These are phyloP conservation scores for Aurifilum marmelostoma DNA, from an alignment of 2,329 filamentous ascomycete genomes.

Conservation along the genomic window DNA sequence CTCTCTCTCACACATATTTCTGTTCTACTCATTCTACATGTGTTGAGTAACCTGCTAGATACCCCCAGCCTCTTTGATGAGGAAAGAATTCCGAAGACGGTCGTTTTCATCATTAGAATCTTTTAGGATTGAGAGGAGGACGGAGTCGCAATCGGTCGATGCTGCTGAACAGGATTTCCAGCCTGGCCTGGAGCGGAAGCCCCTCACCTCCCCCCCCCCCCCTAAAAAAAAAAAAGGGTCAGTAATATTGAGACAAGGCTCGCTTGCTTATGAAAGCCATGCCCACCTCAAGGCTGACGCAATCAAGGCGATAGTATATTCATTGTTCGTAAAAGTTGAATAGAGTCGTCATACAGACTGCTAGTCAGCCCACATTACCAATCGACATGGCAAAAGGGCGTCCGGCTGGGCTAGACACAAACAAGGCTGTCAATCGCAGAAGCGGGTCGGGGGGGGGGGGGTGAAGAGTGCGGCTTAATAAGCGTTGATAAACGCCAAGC, in stretches of 20 bases:
- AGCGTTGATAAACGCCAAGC: neutral
- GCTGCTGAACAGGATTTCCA: no score
- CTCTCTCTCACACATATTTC: neutral
- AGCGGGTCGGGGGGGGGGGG: no score
- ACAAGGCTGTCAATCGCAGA: neutral
- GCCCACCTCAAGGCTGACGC: neutral
- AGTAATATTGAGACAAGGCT: neutral
- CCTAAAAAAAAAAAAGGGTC: no score
- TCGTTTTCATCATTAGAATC: neutral
- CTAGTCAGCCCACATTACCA: neutral
- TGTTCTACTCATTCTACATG: slow-evolving; percentile 17
- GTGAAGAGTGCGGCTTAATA: neutral
- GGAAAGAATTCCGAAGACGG: slow-evolving; percentile 5
- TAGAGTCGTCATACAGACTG: no score
- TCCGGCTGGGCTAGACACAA: neutral
- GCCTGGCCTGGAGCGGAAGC: no score
- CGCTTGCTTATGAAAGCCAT: no score
- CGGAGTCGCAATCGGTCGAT: no score
- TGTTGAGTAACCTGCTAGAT: slow-evolving; percentile 29
- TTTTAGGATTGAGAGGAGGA: no score
- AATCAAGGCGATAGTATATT: no score
- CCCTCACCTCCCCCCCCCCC: no score
- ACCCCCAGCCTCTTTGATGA: slow-evolving; percentile 18
- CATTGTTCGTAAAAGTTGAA: no score
- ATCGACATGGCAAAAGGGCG: neutral